A percentile compares a stretch with the other conserved stretches of the same genome.
Evolutionary conservation across 805 yeast species (phyloP).

Genomic region (Nakazawaea peltata): DNA sequence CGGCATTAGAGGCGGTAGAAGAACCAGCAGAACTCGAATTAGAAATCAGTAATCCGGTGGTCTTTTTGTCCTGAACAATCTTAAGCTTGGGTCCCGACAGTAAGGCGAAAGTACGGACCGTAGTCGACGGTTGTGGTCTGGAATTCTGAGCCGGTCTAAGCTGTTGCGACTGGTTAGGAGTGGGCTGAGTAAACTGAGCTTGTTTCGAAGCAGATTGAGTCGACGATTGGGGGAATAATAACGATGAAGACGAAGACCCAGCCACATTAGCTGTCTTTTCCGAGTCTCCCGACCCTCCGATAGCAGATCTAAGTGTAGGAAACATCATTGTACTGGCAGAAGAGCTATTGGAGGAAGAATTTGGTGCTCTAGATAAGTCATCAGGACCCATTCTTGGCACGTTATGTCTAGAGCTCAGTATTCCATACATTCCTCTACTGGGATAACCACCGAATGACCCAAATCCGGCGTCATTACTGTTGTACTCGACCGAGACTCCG

Average conservation of each 20-base stretch:
- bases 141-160: too few species aligned
- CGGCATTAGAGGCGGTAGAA: too few species aligned
- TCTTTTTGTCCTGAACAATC: conserved; percentile 8
- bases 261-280: neutral
- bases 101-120: conserved; percentile 7
- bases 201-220: neutral
- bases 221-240: too few species aligned
- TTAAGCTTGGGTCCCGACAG: conserved; percentile 9
- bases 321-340: neutral
- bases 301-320: neutral
- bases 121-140: neutral
- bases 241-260: neutral
- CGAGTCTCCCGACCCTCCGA: neutral
- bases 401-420: neutral
- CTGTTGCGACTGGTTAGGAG: too few species aligned
- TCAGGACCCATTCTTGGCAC: neutral
- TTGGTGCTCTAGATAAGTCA: neutral
- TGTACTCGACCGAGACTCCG: neutral
- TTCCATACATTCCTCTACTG: too few species aligned
- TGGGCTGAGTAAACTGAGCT: too few species aligned
- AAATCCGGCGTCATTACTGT: neutral
- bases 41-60: neutral
- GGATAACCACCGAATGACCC: neutral
- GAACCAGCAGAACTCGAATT: neutral
- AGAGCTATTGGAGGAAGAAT: neutral